Evolutionary conservation across 305 asterid genomes (phyloP).

Genomic region (Fraxinus xanthoxyloides): DNA sequence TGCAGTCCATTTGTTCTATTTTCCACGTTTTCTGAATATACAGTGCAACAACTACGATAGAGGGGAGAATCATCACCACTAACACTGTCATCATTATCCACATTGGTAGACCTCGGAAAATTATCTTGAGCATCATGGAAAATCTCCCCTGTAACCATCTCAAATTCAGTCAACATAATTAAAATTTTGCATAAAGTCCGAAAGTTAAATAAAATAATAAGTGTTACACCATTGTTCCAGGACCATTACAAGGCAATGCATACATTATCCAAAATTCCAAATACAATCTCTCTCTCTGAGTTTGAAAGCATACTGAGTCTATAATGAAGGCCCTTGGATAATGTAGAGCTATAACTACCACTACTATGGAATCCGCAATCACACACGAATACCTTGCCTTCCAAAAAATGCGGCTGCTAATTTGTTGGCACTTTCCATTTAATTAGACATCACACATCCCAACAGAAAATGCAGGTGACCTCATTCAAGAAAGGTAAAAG

Average conservation of each 20-base stretch:
- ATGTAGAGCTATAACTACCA: neutral
- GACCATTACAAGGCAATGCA: too few relatives aligned
- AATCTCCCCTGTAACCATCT: constrained; percentile 50
- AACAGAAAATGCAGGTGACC: neutral
- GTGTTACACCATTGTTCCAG: neutral
- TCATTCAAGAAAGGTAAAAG: neutral
- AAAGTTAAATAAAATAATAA: too few relatives aligned
- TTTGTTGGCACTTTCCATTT: neutral
- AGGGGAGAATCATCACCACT: constrained; percentile 33
- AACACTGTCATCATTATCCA: constrained; percentile 18
- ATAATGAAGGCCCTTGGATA: neutral
- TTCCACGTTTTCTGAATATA: constrained; percentile 23
- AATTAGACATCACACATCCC: neutral
- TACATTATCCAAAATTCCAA: too few relatives aligned
- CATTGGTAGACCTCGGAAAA: constrained; percentile 26
- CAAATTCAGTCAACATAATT: constrained; percentile 17
- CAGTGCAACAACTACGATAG: constrained; percentile 20
- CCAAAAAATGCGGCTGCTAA: too few relatives aligned
- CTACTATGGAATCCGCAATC: neutral
- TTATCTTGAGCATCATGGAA: constrained; percentile 61
- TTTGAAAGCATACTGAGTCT: neutral
- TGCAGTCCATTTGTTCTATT: constrained; percentile 25
- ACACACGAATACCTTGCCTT: too few relatives aligned
- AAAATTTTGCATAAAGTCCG: neutral
- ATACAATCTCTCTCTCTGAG: too few relatives aligned